Base-by-base conservation (phyloP, 495 filamentous ascomycete genomes). In the Friedmanniomyces endolithicus region DNA sequence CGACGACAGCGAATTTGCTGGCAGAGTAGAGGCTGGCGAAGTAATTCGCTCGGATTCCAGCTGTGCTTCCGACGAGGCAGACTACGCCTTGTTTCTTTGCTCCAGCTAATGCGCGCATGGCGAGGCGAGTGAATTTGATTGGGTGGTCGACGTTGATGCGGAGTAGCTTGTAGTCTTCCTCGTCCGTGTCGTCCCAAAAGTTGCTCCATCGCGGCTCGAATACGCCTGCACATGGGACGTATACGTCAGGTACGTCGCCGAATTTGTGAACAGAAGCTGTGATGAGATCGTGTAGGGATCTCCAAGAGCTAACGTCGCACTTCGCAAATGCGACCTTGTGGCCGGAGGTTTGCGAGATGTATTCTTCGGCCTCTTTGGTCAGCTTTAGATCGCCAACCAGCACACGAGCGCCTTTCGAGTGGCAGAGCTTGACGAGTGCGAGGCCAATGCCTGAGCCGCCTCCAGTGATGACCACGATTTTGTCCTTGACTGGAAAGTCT, bases 1-100 rank as follows among this genome's bases (percentile, higher is more conserved):
- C 67, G 6, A 69, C 52, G n/a, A 70, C 34, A 11, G 64, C 67
- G 49, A 68, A 63, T 44, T 70, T 72, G 2, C 61, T 62, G 0
- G 69, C 63, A 50, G 54, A 65, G 56, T 70, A 71, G 16, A 71
- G 49, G 1, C 64, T 51, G 17, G 59, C 58, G 17, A 55, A 55
- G 22, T 64, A 59, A 17, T 17, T 56, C 0, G 54, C 64, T 4
- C 45, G 16, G 11, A 66, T 48, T 3, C 69, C 69, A 14, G 61
- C 65, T 11, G 68, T 56, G 25, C 56, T 62, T 9, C 66, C 56
- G 2, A 62, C 50, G 17, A 63, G 48, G 41, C 56, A 23, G 7
- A 67, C 43, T 27, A 70, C 57, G 39, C 66, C 67, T 63, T 63
- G 61, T 58, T 69, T 70, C 11, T 64, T 46, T 7, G 52, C 50